These are phyloP conservation scores for Quercus wislizeni DNA, from an alignment of 306 rosid species.

Conservation along the genomic window DNA sequence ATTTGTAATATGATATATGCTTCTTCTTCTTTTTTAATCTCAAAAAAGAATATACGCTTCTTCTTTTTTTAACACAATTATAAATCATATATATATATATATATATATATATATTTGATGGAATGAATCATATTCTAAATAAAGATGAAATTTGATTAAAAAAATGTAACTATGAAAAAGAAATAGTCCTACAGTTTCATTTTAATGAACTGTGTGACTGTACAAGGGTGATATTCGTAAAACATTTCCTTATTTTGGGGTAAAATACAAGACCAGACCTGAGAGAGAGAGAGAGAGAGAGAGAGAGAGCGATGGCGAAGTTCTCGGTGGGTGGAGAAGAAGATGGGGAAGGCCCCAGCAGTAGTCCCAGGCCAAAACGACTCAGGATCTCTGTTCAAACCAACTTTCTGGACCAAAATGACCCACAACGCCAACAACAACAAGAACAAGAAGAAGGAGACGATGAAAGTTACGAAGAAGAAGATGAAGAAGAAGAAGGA, in stretches of 20 bases:
- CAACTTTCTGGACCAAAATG: neutral
- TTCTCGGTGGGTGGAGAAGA: conserved; percentile 65
- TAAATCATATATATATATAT: no score
- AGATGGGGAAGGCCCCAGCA: conserved; percentile 61
- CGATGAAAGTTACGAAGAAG: neutral
- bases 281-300: neutral
- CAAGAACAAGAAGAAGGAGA: neutral
- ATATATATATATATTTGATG: no score
- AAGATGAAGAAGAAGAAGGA: neutral
- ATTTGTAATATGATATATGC: no score
- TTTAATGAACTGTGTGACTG: no score
- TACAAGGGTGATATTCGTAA: neutral
- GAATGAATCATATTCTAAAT: no score
- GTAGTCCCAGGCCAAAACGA: conserved; percentile 38
- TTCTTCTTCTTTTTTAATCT: no score
- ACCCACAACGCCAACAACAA: neutral
- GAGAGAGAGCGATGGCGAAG: conserved; percentile 41
- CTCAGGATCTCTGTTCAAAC: conserved; percentile 16
- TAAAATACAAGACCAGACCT: neutral
- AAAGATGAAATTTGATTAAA: no score
- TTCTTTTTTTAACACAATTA: no score
- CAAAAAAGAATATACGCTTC: no score
- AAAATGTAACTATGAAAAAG: no score
- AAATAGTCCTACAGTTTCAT: no score
- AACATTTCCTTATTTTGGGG: neutral